Evolutionary conservation across 106 monocot species (phyloP).

Genomic region (Allium sativum): DNA sequence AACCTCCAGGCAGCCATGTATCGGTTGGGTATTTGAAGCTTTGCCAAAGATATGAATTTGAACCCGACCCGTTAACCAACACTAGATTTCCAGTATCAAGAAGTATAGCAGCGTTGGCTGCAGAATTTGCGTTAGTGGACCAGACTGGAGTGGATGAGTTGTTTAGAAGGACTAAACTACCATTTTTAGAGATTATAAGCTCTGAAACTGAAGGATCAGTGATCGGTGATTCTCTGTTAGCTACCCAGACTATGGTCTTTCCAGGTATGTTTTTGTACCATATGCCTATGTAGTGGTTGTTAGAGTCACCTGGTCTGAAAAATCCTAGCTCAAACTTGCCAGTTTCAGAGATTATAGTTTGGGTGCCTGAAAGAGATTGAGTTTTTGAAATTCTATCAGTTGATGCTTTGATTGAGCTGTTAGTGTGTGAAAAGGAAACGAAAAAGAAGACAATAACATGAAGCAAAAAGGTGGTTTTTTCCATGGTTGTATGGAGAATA

Average conservation of each 20-base stretch:
- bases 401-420: constrained; percentile 1
- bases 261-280: constrained; percentile 35
- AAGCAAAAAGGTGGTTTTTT: not conserved
- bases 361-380: constrained; percentile 7
- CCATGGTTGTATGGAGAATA: too few relatives aligned
- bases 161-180: constrained; percentile 25
- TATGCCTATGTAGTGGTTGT: constrained; percentile 27
- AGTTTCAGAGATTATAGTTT: constrained; percentile 9
- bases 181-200: constrained; percentile 27
- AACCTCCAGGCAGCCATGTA: constrained; percentile 26
- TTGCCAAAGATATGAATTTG: constrained; percentile 19
- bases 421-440: not conserved
- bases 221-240: constrained; percentile 27
- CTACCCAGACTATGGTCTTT: constrained; percentile 35
- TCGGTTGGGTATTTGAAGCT: constrained; percentile 44
- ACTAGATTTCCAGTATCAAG: constrained; percentile 37
- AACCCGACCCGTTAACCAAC: constrained; percentile 8
- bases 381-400: not conserved
- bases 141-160: constrained; percentile 15
- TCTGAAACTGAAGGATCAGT: constrained; percentile 10
- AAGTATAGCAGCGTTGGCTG: constrained; percentile 9
- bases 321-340: constrained; percentile 21
- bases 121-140: constrained; percentile 14
- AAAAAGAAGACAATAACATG: constrained; percentile 1
- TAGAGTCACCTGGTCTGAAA: constrained; percentile 17